Evolutionary conservation across 2,329 filamentous ascomycete species (phyloP), one percentile per base, ranked within the genome.

Genomic region (Fusarium chuoi): DNA sequence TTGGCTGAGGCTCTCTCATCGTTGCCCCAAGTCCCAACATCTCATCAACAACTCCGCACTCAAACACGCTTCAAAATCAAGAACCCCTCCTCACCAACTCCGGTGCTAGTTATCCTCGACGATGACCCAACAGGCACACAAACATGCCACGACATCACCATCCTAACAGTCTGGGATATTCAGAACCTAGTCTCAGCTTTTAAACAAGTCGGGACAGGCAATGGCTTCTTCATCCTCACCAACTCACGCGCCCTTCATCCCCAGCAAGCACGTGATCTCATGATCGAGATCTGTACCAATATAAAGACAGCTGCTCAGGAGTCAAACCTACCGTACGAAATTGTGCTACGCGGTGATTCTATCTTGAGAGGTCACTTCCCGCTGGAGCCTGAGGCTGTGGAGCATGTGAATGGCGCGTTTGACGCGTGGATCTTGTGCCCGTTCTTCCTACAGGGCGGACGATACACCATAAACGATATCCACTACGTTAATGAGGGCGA

Each of bases 281-380:
- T 89, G 72, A 75, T 77, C 13, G 84, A 85, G 26, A 89, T 91
- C 56, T 89, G 87, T 72, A 72, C 73, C 8, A 88, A 88, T 67
- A 73, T 90, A 7, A 79, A 84, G 26, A 61, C 78, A 14, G 88
- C 87, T 1, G 85, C 86, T 0, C 75, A 78, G 5, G 78, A 80
- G 8, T 81, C 83, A 0, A 79, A 76, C 1, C 81, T 82, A 10
- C 74, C 80, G 0, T 86, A 90, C 35, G 88, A 90, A 54, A 83
- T 90, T 11, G 89, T 90, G 0, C 82, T 90, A 0, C 83, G 89
- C 2, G 85, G 88, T 5, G 89, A 91, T 67, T 89, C 87, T 7
- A 90, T 88, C 0, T 77, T 90, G 2, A 81, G 89, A 4, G 89
- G 88, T 0, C 88, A 90, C 55, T 89, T 90, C 38, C 89, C 88